Conservation (phyloP, 768 basidiomycete species). For the Lentinula aciculospora region DNA sequence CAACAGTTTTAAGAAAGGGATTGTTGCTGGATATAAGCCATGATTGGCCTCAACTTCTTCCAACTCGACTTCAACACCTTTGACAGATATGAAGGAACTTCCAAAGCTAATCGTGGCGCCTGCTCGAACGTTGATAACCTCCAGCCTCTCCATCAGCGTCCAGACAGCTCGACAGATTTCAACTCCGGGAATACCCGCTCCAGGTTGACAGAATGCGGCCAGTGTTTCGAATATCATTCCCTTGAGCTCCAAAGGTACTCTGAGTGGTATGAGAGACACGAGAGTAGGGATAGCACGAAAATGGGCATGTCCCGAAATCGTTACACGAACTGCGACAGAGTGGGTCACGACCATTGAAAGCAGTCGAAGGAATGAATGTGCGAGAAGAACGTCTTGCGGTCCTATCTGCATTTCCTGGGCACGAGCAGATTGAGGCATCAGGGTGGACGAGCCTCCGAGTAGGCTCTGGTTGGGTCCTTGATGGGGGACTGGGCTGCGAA, state of each 20-base stretch:
- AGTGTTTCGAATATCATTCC: constrained; percentile 79
- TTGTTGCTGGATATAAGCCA: constrained; percentile 81
- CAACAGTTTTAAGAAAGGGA: constrained; percentile 81
- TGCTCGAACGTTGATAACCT: constrained; percentile 73
- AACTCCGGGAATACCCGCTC: constrained; percentile 64
- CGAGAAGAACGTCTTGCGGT: constrained; percentile 72
- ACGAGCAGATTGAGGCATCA: constrained; percentile 31
- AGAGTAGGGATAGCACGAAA: constrained; percentile 81
- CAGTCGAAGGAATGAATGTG: constrained; percentile 76
- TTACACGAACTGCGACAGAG: constrained; percentile 74
- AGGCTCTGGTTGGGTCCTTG: constrained; percentile 28
- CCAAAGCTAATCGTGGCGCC: constrained; percentile 32
- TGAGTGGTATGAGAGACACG: constrained; percentile 69
- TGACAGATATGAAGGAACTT: constrained; percentile 47
- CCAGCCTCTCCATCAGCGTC: constrained; percentile 78
- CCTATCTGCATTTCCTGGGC: constrained; percentile 45
- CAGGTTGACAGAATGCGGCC: constrained; percentile 78
- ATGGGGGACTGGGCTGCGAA: constrained; percentile 38
- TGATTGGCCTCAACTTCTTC: constrained; percentile 81
- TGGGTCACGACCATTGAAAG: constrained; percentile 68
- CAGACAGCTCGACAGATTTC: constrained; percentile 83
- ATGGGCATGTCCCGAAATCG: constrained; percentile 69
- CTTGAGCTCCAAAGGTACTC: constrained; percentile 87
- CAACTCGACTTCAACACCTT: constrained; percentile 82
- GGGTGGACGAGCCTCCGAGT: constrained; percentile 3